Conservation (phyloP, 2,329 filamentous ascomycete species). For the Fusarium irregulare region DNA sequence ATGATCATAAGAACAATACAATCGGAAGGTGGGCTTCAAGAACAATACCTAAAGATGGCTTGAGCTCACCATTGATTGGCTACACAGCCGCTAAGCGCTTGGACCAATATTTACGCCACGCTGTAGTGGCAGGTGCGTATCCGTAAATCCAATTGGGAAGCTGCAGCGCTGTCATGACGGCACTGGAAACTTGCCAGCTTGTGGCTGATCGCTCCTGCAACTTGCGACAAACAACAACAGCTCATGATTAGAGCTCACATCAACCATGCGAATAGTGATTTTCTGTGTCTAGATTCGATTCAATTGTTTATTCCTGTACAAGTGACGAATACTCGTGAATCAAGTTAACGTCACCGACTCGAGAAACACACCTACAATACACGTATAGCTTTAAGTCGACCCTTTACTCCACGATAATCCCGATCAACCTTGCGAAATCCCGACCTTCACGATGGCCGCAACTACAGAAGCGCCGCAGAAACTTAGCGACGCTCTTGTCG, state of each 20-base stretch:
- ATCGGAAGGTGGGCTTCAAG: conserved; percentile 5
- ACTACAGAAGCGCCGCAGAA: conserved; percentile 45
- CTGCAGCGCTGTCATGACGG: conserved; percentile 34
- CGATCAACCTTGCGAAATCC: neutral
- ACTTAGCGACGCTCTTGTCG: conserved; percentile 55
- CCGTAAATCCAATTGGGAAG: neutral
- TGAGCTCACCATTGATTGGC: conserved; percentile 37
- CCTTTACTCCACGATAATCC: neutral
- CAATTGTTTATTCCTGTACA: neutral
- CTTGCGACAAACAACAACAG: conserved; percentile 37
- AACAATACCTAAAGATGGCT: conserved; percentile 18
- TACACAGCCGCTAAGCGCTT: conserved; percentile 35
- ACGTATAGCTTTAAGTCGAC: conserved; percentile 27
- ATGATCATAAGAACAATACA: conserved; percentile 39
- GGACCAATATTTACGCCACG: conserved; percentile 27
- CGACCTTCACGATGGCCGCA: conserved; percentile 46
- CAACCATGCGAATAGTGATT: conserved; percentile 8
- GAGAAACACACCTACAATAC: conserved; percentile 4
- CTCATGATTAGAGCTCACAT: conserved; percentile 20
- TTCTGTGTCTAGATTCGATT: neutral
- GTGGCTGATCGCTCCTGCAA: conserved; percentile 33
- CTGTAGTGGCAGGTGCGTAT: conserved; percentile 10
- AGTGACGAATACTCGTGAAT: neutral
- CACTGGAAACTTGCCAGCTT: conserved; percentile 43
- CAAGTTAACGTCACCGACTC: conserved; percentile 1